Base-by-base conservation (phyloP, 2,329 filamentous ascomycete genomes). In the Paecilomyces variotii region DNA sequence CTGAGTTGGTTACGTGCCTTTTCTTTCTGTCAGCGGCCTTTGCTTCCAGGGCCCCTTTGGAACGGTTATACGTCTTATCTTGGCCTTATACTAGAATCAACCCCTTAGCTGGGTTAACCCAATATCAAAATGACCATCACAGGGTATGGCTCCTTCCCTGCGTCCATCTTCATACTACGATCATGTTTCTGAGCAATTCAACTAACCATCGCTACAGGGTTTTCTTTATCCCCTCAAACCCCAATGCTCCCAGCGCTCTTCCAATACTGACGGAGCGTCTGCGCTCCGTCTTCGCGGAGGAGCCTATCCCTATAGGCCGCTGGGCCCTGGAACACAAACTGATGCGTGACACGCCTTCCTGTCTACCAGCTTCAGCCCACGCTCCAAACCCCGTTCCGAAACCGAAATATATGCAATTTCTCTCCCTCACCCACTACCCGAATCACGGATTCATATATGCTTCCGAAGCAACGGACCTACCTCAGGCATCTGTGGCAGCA, bases 281-380 rank as follows among this genome's bases (percentile, higher is more conserved):
- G n/a, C 72, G 70, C 61, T 63, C 72, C 19, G 60, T 67, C 50
- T 72, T 72, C 39, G 62, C 68, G 56, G 70, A 77, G 59, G 69
- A 72, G 49, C 68, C 70, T 24, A 63, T 69, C 12, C 68, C 71
- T 53, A 60, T 72, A 51, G 72, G 72, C 56, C 71, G 72, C 59
- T 78, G 74, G 75, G 66, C 63, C 3, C 65, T 78, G 27, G 74
- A 76, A 50, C 75, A 77, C 60, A 76, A 74, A 57, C 65, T 77
- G 7, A 72, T 78, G 67, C 69, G 74, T 54, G 75, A 77, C 57
- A 77, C 76, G 0, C 74, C 74, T 5, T 74, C 73, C 6, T 71
- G 73, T 49, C 63, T 77, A 7, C 70, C 74, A 0, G 64, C 69
- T 12, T 70, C 72, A n/a, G 63, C 67, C 4, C 66, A 64, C 35